Base-by-base conservation (phyloP, 129 eudicot species). In the Saposhnikovia divaricata region DNA sequence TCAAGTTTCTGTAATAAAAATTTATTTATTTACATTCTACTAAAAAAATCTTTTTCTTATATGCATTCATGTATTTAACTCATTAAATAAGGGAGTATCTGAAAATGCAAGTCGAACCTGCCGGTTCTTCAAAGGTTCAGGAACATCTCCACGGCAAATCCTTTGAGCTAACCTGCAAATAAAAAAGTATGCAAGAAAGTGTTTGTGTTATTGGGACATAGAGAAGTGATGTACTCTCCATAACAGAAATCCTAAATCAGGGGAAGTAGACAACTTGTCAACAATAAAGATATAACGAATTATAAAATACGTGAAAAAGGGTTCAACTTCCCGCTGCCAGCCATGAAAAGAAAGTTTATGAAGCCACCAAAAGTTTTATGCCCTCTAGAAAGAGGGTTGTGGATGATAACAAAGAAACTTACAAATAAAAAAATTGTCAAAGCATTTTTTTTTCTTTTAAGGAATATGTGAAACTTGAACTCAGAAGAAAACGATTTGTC, bases 101-200 rank as follows among this genome's bases (percentile, higher is more conserved):
- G 28, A 38, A 70, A 47, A 40, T 27, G n/a, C 50, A 21, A 51
- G 27, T 78, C 42, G 71, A 77, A 95, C 98, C 98, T 87, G 92
- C 28, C 97, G 97, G 72, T 95, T 89, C 87, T 86, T 70, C 72
- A 92, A 83, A 73, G 97, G 87, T 73, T 92, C 98, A 9, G 98
- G 98, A 39, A 95, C 98, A 90, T 95, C 97, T 53, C 98, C 96
- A 79, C 96, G 92, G 1, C 85, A 80, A 80, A 95, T 95, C 77
- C 97, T 85, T 75, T 95, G 98, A 81, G 98, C 98, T 90, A 95
- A 90, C 80, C 98, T 95, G 92, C 85, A 90, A 73, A 21, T 28
- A 12, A 38, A 66, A 65, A 31, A 66, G 72, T 66, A 14, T 66
- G 72, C 72, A 66, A 25, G 13, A 5, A 28, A 28, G 14, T 59